A percentile compares a stretch with the other conserved stretches of the same genome.
phyloP scores from a whole-genome alignment of 73 alveolate species.

The Paramecium pentaurelia region DNA sequence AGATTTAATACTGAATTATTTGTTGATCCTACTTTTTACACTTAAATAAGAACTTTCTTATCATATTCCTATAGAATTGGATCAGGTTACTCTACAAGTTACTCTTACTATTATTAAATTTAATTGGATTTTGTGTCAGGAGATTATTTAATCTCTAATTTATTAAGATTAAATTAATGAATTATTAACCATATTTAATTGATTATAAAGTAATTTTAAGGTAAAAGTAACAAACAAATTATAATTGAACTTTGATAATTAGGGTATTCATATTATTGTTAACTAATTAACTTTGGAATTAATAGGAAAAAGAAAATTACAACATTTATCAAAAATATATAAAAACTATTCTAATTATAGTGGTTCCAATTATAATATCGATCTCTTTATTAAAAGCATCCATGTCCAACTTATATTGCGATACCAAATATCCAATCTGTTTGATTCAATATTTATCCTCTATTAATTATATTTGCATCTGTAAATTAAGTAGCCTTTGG shows the following conservation, averaged over 20 bases:
- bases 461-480: not conserved
- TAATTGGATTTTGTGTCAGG: not conserved
- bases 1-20: not conserved
- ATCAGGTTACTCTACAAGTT: not conserved
- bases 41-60: not conserved
- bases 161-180: not conserved
- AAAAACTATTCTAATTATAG: not conserved
- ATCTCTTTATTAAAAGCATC: not conserved
- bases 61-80: not conserved
- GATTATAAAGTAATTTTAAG: not conserved
- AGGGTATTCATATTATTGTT: not conserved
- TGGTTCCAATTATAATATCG: not conserved
- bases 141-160: not conserved
- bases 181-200: not conserved
- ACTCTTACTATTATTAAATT: not conserved
- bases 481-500: slow-evolving; percentile 5
- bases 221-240: not conserved
- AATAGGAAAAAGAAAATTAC: not conserved
- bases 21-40: not conserved
- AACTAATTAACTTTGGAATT: not conserved
- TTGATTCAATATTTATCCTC: not conserved
- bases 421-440: slow-evolving; percentile 14
- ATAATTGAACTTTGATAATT: not conserved
- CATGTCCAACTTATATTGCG: not conserved
- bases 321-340: not conserved